A percentile compares a stretch with the other conserved stretches of the same genome.
Evolutionary conservation across 257 asterid species (phyloP).

Genomic region (Fraxinus anomala): DNA sequence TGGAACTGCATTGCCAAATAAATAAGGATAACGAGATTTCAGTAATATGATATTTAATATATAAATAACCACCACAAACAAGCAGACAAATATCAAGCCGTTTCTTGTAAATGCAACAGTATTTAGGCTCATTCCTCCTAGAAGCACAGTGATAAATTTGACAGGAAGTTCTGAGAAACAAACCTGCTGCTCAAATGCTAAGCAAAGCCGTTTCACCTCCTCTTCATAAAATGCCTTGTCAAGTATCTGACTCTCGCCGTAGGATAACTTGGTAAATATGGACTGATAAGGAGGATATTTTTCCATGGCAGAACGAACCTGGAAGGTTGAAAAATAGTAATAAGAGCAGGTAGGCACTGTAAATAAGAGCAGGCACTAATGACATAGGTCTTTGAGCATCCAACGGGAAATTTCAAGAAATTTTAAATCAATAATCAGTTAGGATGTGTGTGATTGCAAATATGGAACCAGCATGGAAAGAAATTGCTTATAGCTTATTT

Average conservation of each 20-base stretch:
- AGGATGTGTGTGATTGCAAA: no score
- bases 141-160: neutral
- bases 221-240: slow-evolving; percentile 97
- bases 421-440: no score
- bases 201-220: slow-evolving; percentile 77
- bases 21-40: slow-evolving; percentile 8
- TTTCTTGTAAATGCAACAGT: neutral
- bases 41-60: neutral
- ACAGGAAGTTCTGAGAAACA: slow-evolving; percentile 3
- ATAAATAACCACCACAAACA: neutral
- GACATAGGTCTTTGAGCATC: no score
- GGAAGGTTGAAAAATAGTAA: no score
- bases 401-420: no score
- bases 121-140: neutral
- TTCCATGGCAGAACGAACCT: no score
- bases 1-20: slow-evolving; percentile 57
- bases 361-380: no score
- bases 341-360: no score
- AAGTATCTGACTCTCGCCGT: slow-evolving; percentile 95
- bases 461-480: no score
- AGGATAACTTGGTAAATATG: slow-evolving; percentile 73
- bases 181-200: no score
- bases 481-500: no score
- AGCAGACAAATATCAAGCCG: neutral
- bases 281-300: slow-evolving; percentile 75